These are phyloP conservation scores for Suillus ampliporus DNA, from an alignment of 768 basidiomycete species.

Conservation along the genomic window DNA sequence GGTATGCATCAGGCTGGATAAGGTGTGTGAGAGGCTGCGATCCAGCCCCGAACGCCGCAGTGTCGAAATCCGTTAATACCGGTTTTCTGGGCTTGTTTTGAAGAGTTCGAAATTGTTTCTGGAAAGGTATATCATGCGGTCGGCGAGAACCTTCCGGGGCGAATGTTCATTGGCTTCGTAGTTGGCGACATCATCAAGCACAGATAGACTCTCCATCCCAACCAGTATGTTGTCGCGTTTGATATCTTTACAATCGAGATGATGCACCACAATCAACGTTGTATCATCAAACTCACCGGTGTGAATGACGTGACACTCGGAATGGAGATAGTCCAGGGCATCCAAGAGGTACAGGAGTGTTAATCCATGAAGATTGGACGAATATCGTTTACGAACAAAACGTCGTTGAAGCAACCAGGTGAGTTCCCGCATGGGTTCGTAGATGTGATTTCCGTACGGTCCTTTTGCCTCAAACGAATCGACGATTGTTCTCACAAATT, in stretches of 20 bases:
- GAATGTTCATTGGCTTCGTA: background rate
- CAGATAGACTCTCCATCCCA: background rate
- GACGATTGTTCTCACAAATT: background rate
- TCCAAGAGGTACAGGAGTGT: background rate
- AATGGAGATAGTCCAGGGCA: background rate
- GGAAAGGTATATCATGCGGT: background rate
- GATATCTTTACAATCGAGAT: background rate
- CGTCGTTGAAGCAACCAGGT: background rate
- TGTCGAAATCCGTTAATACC: background rate
- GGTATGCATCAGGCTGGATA: conserved; percentile 15
- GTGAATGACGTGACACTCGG: background rate
- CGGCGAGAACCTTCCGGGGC: background rate
- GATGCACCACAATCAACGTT: background rate
- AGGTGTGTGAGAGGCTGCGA: background rate
- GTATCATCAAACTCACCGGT: background rate
- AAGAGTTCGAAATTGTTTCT: background rate
- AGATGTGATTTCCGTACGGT: background rate
- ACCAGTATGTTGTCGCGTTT: background rate
- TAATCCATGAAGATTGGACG: background rate
- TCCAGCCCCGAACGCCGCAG: background rate
- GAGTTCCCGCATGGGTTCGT: background rate
- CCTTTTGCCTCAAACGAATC: background rate
- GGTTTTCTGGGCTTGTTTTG: background rate
- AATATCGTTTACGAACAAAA: background rate
- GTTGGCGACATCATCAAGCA: background rate